phyloP scores from a whole-genome alignment of 805 yeast genomes.

The Cyberlindnera lachancei region DNA sequence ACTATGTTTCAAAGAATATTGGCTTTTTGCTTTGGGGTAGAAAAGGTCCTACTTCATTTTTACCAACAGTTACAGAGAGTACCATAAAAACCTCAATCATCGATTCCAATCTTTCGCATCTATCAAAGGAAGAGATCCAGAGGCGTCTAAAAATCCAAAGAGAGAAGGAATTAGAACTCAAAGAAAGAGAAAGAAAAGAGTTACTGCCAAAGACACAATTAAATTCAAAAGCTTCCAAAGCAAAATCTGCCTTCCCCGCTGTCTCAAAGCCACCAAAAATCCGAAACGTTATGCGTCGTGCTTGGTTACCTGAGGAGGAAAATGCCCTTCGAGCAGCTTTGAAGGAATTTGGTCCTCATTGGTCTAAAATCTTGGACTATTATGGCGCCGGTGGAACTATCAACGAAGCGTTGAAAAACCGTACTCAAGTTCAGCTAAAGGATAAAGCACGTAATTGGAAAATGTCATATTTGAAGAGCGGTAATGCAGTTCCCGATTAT shows the following conservation, averaged over 20 bases:
- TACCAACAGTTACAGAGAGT: conserved; percentile 7
- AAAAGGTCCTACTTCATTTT: conserved; percentile 27
- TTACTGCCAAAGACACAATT: background rate
- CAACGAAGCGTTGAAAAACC: conserved; percentile 74
- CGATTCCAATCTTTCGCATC: conserved; percentile 2
- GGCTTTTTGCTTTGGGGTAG: conserved; percentile 69
- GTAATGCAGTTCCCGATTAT: conserved; percentile 72
- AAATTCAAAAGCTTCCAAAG: conserved; percentile 3
- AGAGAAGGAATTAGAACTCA: conserved; percentile 9
- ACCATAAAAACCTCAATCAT: background rate
- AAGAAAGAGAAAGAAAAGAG: conserved; percentile 11
- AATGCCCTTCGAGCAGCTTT: conserved; percentile 75
- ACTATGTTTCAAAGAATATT: conserved; percentile 68
- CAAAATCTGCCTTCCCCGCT: conserved; percentile 1
- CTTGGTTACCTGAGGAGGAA: conserved; percentile 90
- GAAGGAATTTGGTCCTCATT: conserved; percentile 78
- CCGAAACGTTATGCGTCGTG: conserved; percentile 40
- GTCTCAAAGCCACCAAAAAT: conserved; percentile 10
- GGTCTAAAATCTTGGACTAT: conserved; percentile 86
- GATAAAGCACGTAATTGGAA: conserved; percentile 98
- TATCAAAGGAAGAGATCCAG: conserved; percentile 19
- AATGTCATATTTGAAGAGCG: conserved; percentile 70
- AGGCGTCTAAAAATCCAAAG: conserved; percentile 11
- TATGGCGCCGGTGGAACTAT: conserved; percentile 91
- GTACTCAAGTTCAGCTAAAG: conserved; percentile 87